Percentiles rank a stretch among this genome's conserved stretches.
phyloP scores from a whole-genome alignment of 2,329 filamentous ascomycete species.

The Pseudogymnoascus sp. region DNA sequence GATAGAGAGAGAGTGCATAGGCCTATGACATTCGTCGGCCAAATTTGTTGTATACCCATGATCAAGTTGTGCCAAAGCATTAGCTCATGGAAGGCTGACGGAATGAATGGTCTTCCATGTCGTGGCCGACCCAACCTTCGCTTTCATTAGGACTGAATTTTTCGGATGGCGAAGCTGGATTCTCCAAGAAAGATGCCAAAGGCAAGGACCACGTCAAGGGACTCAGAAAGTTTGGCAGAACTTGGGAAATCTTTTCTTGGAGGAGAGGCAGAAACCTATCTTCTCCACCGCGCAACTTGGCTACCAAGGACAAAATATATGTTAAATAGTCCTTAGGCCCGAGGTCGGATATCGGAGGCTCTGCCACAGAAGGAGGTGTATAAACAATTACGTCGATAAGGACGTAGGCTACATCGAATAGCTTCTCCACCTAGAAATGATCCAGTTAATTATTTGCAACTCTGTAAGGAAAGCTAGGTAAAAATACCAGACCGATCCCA shows the following conservation, averaged over 20 bases:
- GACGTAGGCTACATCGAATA: neutral
- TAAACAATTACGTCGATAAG: conserved; percentile 1
- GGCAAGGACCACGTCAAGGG: neutral
- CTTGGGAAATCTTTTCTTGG: neutral
- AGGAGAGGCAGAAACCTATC: conserved; percentile 2
- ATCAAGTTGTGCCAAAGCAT: neutral
- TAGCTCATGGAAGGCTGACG: neutral
- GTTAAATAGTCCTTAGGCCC: neutral
- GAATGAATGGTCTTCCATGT: neutral
- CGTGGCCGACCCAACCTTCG: neutral
- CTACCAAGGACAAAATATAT: conserved; percentile 1
- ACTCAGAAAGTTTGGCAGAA: neutral
- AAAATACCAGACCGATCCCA: conserved; percentile 32
- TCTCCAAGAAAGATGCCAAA: neutral
- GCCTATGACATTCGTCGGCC: neutral
- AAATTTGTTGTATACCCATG: neutral
- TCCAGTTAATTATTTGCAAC: neutral
- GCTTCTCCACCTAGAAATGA: neutral
- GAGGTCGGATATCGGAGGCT: neutral
- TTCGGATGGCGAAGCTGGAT: neutral
- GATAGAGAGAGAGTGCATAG: neutral
- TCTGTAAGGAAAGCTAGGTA: neutral
- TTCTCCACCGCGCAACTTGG: conserved; percentile 1
- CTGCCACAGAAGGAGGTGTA: neutral
- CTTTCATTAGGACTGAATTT: neutral